These are phyloP conservation scores for Beauveria pseudobassiana DNA, from an alignment of 2,329 filamentous ascomycete species.

Conservation along the genomic window DNA sequence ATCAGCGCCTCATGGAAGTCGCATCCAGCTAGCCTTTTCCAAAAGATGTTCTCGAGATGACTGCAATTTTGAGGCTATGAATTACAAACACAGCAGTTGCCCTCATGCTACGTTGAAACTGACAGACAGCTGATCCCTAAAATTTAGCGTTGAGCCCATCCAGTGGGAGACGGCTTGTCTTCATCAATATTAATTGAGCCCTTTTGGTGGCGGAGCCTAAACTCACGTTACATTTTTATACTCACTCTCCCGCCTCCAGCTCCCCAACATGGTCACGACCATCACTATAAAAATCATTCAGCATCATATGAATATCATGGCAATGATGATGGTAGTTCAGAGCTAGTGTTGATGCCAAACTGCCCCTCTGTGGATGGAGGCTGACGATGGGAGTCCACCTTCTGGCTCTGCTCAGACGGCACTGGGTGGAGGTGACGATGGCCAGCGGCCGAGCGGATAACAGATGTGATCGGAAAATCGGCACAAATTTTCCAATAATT, in stretches of 20 bases:
- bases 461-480: background rate
- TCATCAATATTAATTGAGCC: slow-evolving; percentile 6
- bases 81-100: background rate
- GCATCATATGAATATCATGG: background rate
- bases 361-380: background rate
- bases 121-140: background rate
- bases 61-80: background rate
- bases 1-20: background rate
- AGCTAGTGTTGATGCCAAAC: background rate
- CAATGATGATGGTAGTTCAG: no score
- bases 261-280: background rate
- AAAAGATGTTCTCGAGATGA: background rate
- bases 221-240: slow-evolving; percentile 9
- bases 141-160: background rate
- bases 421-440: background rate
- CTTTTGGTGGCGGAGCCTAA: background rate
- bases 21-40: background rate
- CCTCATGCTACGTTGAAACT: slow-evolving; percentile 7
- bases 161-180: background rate
- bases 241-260: background rate
- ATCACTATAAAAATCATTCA: no score
- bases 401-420: background rate
- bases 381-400: background rate
- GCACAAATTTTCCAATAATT: background rate
- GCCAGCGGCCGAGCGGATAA: background rate